Base-by-base conservation (phyloP, 768 basidiomycete genomes). In the Russula foetens region DNA sequence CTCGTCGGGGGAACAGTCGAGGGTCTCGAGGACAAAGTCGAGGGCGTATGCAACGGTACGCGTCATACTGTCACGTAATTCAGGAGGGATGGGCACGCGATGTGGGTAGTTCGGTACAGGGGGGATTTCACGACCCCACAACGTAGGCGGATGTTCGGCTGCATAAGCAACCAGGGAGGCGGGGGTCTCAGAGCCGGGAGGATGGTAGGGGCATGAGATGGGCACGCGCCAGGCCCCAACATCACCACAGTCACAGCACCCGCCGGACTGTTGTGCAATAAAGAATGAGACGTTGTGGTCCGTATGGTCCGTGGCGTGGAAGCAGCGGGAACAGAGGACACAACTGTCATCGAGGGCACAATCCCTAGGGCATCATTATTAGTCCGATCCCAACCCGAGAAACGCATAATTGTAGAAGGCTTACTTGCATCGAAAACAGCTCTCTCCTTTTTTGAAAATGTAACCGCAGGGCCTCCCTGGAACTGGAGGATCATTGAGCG, bases 241-340 rank as follows among this genome's bases (percentile, higher is more conserved):
- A 68, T 98, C 95, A 17, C 93, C 93, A 67, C 96, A 98, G 72
- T 98, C 94, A 69, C 97, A 99, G 66, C 91, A 94, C 5, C 93
- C 90, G 7, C 93, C 90, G 0, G 90, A 86, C 66, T 97, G 93
- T 59, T 91, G 90, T 8, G 90, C 86, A 66, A 96, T 88, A 72
- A 91, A 92, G 76, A 98, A 95, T 60, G 88, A 88, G 67, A 98
- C 85, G 65, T 92, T 96, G 75, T 98, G 96, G 47, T 84, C 85
- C 23, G 76, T 74, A 70, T 98, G 96, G 58, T 88, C 80, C n/a
- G 90, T 88, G 1, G 88, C 82, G 66, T 90, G 86, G 74, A 95
- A 98, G 72, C 97, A 98, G 50, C 81, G 80, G 1, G 90, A 79
- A 70, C 96, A 98, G 28, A 98, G 77, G 12, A 97, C 92, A 67